Percentiles rank a stretch among this genome's conserved stretches.
These are phyloP conservation scores for Trametes coccinea DNA, from an alignment of 768 basidiomycete species.

Conservation along the genomic window DNA sequence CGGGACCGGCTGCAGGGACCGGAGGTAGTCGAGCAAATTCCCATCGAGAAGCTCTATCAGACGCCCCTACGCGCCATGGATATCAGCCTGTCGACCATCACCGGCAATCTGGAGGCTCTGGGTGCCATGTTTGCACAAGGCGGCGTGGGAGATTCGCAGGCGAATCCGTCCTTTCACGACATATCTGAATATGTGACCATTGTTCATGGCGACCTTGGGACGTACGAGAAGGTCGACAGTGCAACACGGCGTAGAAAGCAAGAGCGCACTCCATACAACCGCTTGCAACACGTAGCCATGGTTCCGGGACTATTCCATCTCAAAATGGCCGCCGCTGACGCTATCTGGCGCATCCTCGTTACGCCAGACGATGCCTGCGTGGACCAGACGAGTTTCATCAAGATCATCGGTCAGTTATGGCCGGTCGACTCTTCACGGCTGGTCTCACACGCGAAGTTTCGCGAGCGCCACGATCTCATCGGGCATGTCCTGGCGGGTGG, in stretches of 20 bases:
- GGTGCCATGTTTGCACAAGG: conserved; percentile 26
- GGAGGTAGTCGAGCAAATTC: conserved; percentile 22
- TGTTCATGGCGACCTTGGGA: conserved; percentile 27
- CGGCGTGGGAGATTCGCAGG: conserved; percentile 13
- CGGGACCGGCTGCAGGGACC: conserved; percentile 10
- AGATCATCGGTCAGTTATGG: conserved; percentile 22
- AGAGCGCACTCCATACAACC: conserved; percentile 33
- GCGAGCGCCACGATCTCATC: conserved; percentile 33
- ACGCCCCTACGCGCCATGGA: conserved; percentile 27
- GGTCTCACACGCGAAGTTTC: conserved; percentile 30
- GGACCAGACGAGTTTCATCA: conserved; percentile 20
- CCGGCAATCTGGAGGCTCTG: conserved; percentile 27
- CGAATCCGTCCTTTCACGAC: not conserved
- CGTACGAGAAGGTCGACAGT: conserved; percentile 15
- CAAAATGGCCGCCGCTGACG: conserved; percentile 36
- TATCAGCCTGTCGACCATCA: conserved; percentile 20
- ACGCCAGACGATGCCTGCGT: not conserved
- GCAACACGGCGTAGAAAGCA: conserved; percentile 19
- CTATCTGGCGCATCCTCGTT: conserved; percentile 2
- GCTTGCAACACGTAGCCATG: conserved; percentile 37
- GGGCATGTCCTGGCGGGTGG: conserved; percentile 34
- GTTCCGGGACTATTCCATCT: conserved; percentile 38
- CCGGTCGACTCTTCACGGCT: conserved; percentile 33
- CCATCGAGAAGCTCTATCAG: conserved; percentile 19
- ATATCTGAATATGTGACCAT: conserved; percentile 19